phyloP scores from a whole-genome alignment of 2,329 filamentous ascomycete genomes.

The Apiospora rasikravindrae region DNA sequence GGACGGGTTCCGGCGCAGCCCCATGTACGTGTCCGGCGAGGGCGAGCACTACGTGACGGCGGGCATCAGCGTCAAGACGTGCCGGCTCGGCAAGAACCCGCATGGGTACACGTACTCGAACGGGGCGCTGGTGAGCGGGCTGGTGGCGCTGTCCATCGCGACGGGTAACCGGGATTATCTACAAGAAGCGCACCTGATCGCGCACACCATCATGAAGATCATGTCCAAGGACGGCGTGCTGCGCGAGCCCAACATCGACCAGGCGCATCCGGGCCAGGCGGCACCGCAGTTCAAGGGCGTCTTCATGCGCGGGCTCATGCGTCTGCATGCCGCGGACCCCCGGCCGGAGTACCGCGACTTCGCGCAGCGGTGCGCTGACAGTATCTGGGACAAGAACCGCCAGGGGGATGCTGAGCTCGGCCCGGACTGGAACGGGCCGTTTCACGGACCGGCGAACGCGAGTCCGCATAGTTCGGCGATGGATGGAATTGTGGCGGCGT shows the following conservation, averaged over 20 bases:
- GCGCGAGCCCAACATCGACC: conserved; percentile 57
- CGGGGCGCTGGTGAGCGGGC: conserved; percentile 57
- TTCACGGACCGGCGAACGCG: conserved; percentile 31
- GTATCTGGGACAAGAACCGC: conserved; percentile 41
- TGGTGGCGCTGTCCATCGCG: conserved; percentile 55
- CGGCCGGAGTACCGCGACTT: conserved; percentile 48
- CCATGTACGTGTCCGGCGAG: conserved; percentile 44
- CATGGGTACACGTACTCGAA: conserved; percentile 48
- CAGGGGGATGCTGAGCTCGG: conserved; percentile 37
- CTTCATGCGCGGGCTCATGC: conserved; percentile 67
- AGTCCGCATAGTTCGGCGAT: conserved; percentile 38
- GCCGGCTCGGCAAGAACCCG: conserved; percentile 53
- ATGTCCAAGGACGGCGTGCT: conserved; percentile 54
- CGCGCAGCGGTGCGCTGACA: conserved; percentile 41
- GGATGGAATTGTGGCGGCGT: conserved; percentile 36
- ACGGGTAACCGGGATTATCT: conserved; percentile 48
- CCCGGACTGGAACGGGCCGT: conserved; percentile 38
- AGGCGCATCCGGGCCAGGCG: conserved; percentile 42
- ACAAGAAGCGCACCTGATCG: conserved; percentile 50
- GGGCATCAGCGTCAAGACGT: conserved; percentile 58
- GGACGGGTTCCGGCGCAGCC: conserved; percentile 52
- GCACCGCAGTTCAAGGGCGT: conserved; percentile 72
- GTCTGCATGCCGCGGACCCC: conserved; percentile 56
- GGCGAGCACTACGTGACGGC: conserved; percentile 56
- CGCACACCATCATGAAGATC: conserved; percentile 53